Percentiles rank a stretch among this genome's conserved stretches.
These are phyloP conservation scores for Batrachochytrium dendrobatidis DNA, from an alignment of 371 early-diverging fungal species.

Conservation along the genomic window DNA sequence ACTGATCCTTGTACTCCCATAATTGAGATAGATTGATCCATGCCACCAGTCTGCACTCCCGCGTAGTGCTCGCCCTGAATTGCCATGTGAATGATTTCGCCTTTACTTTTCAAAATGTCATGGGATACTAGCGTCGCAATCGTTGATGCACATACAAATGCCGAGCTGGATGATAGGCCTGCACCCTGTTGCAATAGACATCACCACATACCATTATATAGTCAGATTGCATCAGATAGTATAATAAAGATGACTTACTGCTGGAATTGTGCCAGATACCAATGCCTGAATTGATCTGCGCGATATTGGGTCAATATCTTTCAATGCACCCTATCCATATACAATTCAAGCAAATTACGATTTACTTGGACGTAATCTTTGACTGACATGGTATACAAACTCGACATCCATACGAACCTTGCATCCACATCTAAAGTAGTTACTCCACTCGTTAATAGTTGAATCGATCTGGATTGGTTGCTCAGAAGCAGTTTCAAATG, in stretches of 20 bases:
- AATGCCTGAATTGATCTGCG: neutral
- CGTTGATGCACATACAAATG: constrained; percentile 73
- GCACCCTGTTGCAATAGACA: constrained; percentile 82
- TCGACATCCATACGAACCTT: constrained; percentile 37
- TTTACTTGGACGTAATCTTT: no score
- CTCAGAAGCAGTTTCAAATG: constrained; percentile 50
- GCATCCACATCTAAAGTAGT: constrained; percentile 84
- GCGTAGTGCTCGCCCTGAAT: constrained; percentile 76
- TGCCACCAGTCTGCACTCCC: constrained; percentile 79
- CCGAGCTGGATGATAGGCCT: constrained; percentile 80
- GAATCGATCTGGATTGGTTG: constrained; percentile 61
- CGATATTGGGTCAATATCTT: neutral
- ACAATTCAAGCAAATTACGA: no score
- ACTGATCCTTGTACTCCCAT: constrained; percentile 65
- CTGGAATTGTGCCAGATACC: neutral
- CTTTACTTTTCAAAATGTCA: constrained; percentile 44
- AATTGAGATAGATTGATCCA: constrained; percentile 90
- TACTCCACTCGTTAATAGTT: constrained; percentile 65
- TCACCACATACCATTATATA: constrained; percentile 72
- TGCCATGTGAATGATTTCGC: constrained; percentile 64
- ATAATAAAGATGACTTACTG: neutral
- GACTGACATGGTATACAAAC: neutral
- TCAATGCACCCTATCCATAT: neutral
- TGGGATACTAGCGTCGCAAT: constrained; percentile 61
- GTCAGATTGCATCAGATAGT: no score